Evolutionary conservation across 345 rosid species (phyloP).

Genomic region (Syzygium oleosum): DNA sequence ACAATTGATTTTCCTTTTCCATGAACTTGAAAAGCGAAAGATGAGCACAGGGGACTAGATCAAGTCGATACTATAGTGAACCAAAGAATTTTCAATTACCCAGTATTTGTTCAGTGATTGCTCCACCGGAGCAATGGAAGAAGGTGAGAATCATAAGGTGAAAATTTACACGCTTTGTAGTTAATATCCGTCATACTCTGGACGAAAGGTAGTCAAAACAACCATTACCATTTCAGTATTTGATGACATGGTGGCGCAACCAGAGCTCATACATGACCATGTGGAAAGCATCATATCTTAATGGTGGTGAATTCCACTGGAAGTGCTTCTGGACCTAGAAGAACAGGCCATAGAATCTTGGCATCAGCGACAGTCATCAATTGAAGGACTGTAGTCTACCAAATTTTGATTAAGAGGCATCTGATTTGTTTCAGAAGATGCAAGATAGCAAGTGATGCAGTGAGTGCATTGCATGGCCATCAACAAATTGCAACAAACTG

Average conservation of each 20-base stretch:
- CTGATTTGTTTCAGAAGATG: background rate
- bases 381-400: background rate
- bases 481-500: background rate
- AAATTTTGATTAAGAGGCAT: background rate
- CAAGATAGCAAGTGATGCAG: background rate
- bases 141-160: background rate
- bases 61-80: background rate
- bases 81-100: background rate
- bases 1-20: background rate
- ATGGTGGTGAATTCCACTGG: constrained; percentile 87
- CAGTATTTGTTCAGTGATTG: background rate
- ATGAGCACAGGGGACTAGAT: background rate
- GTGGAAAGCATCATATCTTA: constrained; percentile 77
- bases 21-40: background rate
- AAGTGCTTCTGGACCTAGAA: constrained; percentile 86
- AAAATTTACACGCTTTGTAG: background rate
- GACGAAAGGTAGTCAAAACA: background rate
- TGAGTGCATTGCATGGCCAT: background rate
- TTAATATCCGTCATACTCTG: background rate
- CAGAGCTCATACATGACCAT: constrained; percentile 96
- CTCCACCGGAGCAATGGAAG: background rate
- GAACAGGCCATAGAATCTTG: constrained; percentile 6
- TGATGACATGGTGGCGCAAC: constrained; percentile 84
- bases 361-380: background rate
- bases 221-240: constrained; percentile 30